Evolutionary conservation across 768 basidiomycete genomes (phyloP), one percentile per base, ranked within the genome.

Genomic region (Hypholoma fasciculare): DNA sequence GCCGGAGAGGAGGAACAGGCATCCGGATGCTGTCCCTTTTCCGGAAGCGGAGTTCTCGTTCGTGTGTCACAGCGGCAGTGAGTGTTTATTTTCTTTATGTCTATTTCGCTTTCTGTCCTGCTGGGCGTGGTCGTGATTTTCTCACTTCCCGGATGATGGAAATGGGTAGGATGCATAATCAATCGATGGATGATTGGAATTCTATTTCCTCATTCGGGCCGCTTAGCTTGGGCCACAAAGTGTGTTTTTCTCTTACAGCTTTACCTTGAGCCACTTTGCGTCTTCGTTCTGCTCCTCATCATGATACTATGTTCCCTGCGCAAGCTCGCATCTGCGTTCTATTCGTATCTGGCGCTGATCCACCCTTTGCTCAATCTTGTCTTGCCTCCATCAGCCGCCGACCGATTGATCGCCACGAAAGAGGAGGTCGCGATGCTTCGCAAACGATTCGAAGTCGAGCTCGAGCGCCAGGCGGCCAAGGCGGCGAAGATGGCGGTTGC

Each of bases 381-480:
- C 30, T 43, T 19, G 44, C 30, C 40, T 23, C 26, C 59, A 43
- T 27, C 63, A 94, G 92, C 90, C 55, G 84, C 88, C 58, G 87
- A 91, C 59, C 85, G 91, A 52, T 78, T 90, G 62, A 72, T 82
- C 52, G 81, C 84, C 46, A 89, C 86, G 4, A 84, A 86, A 68
- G 82, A 84, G 64, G 89, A 92, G 73, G 87, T 89, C 39, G 73
- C 82, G 4, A 74, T 76, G 54, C 76, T 92, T 48, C 85, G 88
- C 39, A 78, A 78, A 52, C 83, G 84, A 59, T 90, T 94, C 64
- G 88, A 91, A 70, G 79, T 75, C 14, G 92, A 93, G 74, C 76
- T 94, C 40, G 82, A 84, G 19, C 77, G 87, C 37, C 89, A 92
- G 65, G 86, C 88, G 2, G 78, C 79, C 12, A 87, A 82, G 64